Evolutionary conservation across 2,329 filamentous ascomycete genomes (phyloP), one percentile per base, ranked within the genome.

Genomic region (Xylaria sp.): DNA sequence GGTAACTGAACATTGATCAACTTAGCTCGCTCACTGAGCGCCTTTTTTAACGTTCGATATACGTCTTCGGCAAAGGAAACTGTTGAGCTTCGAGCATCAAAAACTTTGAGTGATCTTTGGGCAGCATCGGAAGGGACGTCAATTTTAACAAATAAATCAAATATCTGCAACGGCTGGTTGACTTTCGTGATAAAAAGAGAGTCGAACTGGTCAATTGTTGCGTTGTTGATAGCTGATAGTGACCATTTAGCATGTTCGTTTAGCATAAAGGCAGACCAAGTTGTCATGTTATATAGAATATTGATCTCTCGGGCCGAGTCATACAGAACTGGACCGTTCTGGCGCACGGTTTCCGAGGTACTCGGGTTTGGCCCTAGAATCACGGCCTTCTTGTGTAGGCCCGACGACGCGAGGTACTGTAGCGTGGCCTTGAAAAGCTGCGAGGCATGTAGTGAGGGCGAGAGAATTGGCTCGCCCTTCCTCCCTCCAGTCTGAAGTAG

Each of bases 391-490:
- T 88, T 91, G 66, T 83, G 84, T 64, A 98, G 83, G 75, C 97
- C 91, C 46, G 88, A 91, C 1, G 88, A 87, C 1, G 92, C 90
- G 20, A 99, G 83, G 73, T 95, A 96, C 78, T 98, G 95, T n/a
- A 99, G 83, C 1, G 91, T 90, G 2, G 94, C 94, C 81, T 98
- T 98, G 86, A 99, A 98, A 54, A 98, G 86, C 80, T 98, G 95
- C 28, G 95, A 96, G 80, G 92, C 92, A 82, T 92, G 97, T 75
- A 97, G 92, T 8, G 93, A 93, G 5, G 89, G 85, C 6, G 94
- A 94, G 18, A 98, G 85, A 6, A 93, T 82, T 1, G 91, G 86
- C 71, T 90, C 88, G 1, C 92, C 92, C 68, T 90, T 91, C 7
- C 89, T 87, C 7, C 90, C 91, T 31, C 93, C 93, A n/a, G 88